Conservation (phyloP, 176 grass and related monocot genomes). For the Oryza brachyantha region DNA sequence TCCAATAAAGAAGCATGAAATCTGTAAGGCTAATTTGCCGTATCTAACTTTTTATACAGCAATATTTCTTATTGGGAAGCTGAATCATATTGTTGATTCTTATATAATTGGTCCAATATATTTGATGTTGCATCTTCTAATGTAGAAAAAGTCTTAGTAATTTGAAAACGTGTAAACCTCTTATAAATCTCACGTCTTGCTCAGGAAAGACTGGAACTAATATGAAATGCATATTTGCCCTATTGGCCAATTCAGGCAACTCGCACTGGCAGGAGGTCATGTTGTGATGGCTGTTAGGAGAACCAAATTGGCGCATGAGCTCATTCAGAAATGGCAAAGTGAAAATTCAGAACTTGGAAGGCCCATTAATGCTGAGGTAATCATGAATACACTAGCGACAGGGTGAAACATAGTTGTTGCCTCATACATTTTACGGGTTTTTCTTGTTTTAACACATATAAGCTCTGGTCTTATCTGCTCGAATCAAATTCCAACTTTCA, state of each 20-base stretch:
- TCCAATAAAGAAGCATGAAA: background rate
- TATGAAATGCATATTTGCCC: background rate
- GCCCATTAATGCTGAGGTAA: slow-evolving; percentile 91
- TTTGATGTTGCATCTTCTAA: background rate
- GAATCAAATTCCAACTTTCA: background rate
- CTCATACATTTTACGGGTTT: background rate
- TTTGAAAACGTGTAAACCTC: background rate
- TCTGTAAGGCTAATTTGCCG: background rate
- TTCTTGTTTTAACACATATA: background rate
- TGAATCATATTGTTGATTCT: background rate
- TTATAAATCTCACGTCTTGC: background rate
- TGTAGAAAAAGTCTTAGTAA: background rate
- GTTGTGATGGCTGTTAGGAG: slow-evolving; percentile 96
- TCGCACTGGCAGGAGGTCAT: slow-evolving; percentile 76
- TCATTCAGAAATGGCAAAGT: slow-evolving; percentile 97
- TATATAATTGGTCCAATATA: background rate
- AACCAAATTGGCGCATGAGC: slow-evolving; percentile 72
- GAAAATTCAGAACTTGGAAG: slow-evolving; percentile 57
- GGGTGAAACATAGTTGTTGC: background rate
- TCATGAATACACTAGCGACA: slow-evolving; percentile 13
- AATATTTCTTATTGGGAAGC: background rate
- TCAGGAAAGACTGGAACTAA: background rate
- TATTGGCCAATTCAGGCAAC: slow-evolving; percentile 59
- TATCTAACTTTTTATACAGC: background rate
- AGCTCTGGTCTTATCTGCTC: background rate